phyloP scores from a whole-genome alignment of 2,329 filamentous ascomycete genomes.

The Monilinia aucupariae region DNA sequence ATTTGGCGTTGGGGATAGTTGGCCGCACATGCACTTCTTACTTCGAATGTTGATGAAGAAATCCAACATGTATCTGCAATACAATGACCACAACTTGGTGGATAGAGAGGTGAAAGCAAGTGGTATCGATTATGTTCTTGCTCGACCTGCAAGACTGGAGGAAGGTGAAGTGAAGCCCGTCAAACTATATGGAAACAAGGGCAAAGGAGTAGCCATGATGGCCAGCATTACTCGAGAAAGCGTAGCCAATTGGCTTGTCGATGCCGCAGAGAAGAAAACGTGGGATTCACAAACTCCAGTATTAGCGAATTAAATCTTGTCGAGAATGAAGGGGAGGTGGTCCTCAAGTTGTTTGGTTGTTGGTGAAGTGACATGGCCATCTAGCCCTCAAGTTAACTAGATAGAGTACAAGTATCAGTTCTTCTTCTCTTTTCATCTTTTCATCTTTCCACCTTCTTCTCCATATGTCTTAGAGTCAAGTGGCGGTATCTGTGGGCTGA shows the following conservation, averaged over 20 bases:
- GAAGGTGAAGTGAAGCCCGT: conserved; percentile 18
- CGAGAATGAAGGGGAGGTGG: not conserved
- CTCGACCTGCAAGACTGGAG: conserved; percentile 21
- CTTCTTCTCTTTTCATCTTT: not conserved
- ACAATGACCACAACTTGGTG: conserved; percentile 43
- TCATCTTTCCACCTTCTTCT: not conserved
- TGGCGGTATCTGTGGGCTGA: not conserved
- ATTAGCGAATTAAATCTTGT: not conserved
- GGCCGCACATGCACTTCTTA: conserved; percentile 39
- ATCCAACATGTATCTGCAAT: conserved; percentile 43
- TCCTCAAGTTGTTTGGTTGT: no score
- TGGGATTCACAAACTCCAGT: conserved; percentile 11
- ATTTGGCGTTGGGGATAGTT: conserved; percentile 45
- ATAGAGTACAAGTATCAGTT: not conserved
- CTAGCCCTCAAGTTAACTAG: no score
- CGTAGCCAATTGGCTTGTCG: conserved; percentile 44
- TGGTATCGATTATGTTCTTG: conserved; percentile 20
- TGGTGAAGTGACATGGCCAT: not conserved
- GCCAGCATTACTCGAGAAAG: conserved; percentile 32
- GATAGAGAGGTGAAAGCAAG: conserved; percentile 23
- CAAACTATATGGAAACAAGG: conserved; percentile 20
- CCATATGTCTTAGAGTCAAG: not conserved
- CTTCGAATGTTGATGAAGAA: conserved; percentile 42
- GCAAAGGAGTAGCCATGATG: conserved; percentile 19
- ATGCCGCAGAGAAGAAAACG: conserved; percentile 38